phyloP scores from a whole-genome alignment of 208 protist species.

The Crithidia bombi region DNA sequence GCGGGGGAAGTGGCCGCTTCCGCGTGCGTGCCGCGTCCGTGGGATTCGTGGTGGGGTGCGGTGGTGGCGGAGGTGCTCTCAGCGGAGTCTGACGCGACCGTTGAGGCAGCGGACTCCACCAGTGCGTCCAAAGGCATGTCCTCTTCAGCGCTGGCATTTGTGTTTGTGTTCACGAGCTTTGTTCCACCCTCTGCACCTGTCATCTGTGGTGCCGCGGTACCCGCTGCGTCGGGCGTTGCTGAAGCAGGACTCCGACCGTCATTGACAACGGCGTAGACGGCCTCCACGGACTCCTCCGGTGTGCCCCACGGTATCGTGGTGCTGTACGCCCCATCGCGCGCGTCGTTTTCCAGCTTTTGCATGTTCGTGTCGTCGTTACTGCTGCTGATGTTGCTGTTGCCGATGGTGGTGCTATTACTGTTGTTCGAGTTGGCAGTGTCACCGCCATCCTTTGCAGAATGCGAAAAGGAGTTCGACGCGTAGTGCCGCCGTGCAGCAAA shows the following conservation, averaged over 20 bases:
- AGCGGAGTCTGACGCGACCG: background rate
- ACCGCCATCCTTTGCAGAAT: background rate
- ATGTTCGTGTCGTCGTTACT: background rate
- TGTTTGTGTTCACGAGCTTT: slow-evolving; percentile 5
- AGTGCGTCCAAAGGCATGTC: background rate
- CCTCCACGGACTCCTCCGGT: slow-evolving; percentile 3
- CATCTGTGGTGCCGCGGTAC: background rate
- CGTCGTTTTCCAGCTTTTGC: background rate
- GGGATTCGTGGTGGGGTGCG: no score
- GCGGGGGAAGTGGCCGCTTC: background rate
- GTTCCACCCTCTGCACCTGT: background rate
- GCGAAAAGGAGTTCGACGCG: background rate
- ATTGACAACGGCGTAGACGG: background rate
- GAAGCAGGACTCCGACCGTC: background rate
- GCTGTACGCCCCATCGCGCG: background rate
- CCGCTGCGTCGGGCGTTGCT: background rate
- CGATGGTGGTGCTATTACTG: background rate
- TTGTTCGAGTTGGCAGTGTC: background rate
- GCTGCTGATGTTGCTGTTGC: background rate
- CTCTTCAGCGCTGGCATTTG: slow-evolving; percentile 1
- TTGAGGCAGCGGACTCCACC: background rate
- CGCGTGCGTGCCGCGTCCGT: no score
- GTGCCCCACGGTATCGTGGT: slow-evolving; percentile 13
- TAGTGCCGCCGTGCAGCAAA: background rate
- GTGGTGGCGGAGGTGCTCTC: background rate